Percentiles rank a stretch among this genome's conserved stretches.
Conservation (phyloP, 768 basidiomycete species). For the Lactarius indigo region DNA sequence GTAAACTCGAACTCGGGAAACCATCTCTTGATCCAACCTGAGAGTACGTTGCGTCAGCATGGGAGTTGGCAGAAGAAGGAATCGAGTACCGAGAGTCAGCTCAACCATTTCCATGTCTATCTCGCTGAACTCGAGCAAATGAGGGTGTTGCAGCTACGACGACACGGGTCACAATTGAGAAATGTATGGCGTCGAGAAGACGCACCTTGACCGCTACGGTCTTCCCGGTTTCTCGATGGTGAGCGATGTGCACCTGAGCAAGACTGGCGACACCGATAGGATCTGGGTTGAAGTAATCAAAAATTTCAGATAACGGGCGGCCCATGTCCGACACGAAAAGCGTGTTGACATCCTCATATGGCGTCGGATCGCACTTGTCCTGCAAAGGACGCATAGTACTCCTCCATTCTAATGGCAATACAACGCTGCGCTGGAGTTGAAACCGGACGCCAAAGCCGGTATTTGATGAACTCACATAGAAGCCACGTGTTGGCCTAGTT, state of each 20-base stretch:
- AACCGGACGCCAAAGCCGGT: slow-evolving; percentile 27
- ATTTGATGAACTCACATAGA: slow-evolving; percentile 44
- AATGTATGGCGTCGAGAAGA: neutral
- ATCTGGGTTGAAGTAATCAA: slow-evolving; percentile 77
- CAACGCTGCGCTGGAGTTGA: slow-evolving; percentile 35
- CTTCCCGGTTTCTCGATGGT: slow-evolving; percentile 63
- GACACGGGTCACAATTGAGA: slow-evolving; percentile 15
- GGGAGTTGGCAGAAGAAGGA: neutral
- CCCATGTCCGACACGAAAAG: slow-evolving; percentile 83
- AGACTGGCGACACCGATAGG: slow-evolving; percentile 96
- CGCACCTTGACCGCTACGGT: slow-evolving; percentile 82
- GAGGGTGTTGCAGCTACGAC: slow-evolving; percentile 81
- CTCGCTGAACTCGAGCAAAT: slow-evolving; percentile 85
- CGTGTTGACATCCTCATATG: slow-evolving; percentile 68
- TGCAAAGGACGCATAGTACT: slow-evolving; percentile 61
- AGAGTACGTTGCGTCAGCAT: slow-evolving; percentile 7
- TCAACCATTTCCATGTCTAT: slow-evolving; percentile 89
- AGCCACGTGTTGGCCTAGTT: slow-evolving; percentile 87
- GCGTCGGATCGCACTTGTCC: slow-evolving; percentile 91
- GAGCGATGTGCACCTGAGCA: slow-evolving; percentile 91
- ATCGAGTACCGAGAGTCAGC: slow-evolving; percentile 54
- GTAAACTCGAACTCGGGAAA: slow-evolving; percentile 95
- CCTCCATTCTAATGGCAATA: slow-evolving; percentile 66
- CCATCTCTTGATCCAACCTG: slow-evolving; percentile 84
- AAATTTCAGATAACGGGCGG: slow-evolving; percentile 63